These are phyloP conservation scores for Oryza brachyantha DNA, from an alignment of 176 grass and related monocot species.

Conservation along the genomic window DNA sequence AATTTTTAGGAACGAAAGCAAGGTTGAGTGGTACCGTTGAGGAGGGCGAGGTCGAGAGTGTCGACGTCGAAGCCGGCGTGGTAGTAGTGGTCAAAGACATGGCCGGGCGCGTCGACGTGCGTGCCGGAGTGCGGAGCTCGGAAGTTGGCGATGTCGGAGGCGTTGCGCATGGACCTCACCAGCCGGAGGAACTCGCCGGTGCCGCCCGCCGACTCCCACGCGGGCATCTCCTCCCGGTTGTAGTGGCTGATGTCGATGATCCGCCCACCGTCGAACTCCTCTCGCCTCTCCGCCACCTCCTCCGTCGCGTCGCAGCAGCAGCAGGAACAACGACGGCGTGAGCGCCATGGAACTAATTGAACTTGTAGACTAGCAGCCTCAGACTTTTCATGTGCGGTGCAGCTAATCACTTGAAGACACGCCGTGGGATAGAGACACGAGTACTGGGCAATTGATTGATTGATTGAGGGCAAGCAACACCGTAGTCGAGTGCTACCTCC, in stretches of 20 bases:
- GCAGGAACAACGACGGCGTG: neutral
- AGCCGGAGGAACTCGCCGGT: conserved; percentile 59
- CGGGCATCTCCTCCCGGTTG: conserved; percentile 69
- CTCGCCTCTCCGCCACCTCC: conserved; percentile 28
- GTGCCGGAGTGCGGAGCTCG: conserved; percentile 73
- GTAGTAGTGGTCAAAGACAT: conserved; percentile 72
- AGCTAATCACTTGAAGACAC: neutral
- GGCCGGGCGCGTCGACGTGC: conserved; percentile 74
- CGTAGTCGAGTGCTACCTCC: too few relatives aligned
- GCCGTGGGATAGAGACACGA: neutral
- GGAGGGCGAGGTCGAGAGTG: conserved; percentile 59
- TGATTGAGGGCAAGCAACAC: neutral
- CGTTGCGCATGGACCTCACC: conserved; percentile 56
- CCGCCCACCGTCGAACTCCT: conserved; percentile 59
- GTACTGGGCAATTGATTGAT: neutral
- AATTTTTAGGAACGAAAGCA: too few relatives aligned
- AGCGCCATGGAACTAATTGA: conserved; percentile 42
- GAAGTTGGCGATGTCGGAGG: conserved; percentile 71
- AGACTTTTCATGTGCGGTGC: too few relatives aligned
- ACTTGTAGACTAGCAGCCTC: too few relatives aligned
- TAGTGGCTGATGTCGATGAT: conserved; percentile 83
- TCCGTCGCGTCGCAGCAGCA: neutral
- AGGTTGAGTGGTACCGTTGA: conserved; percentile 63
- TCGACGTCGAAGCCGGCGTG: conserved; percentile 67
- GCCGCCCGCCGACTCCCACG: conserved; percentile 57